Percentiles rank a stretch among this genome's conserved stretches.
Conservation (phyloP, 371 early-diverging fungal species). For the Apophysomyces elegans region DNA sequence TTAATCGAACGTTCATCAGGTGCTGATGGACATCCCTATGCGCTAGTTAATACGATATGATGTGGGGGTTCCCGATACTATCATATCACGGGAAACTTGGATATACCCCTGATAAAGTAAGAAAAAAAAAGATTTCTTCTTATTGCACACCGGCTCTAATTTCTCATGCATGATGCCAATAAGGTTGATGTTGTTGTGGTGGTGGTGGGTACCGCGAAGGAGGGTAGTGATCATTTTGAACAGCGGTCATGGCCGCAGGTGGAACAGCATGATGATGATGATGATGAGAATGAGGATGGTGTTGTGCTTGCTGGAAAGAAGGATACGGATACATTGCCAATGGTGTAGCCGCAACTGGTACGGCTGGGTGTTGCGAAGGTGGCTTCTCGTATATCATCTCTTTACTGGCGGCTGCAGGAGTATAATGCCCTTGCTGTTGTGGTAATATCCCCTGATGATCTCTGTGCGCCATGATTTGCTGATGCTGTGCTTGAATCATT, state of each 20-base stretch:
- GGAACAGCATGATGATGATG: not conserved
- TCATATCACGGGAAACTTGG: too few relatives aligned
- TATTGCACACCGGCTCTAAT: too few relatives aligned
- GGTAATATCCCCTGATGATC: not conserved
- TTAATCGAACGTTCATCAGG: too few relatives aligned
- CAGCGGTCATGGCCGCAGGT: not conserved
- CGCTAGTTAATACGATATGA: too few relatives aligned
- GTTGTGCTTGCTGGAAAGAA: not conserved
- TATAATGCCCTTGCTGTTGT: slow-evolving; percentile 1
- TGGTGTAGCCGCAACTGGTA: not conserved
- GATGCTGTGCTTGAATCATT: slow-evolving; percentile 7
- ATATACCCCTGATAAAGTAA: too few relatives aligned
- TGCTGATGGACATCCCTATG: too few relatives aligned
- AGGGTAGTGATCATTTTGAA: not conserved
- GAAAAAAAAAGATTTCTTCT: too few relatives aligned
- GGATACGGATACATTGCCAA: not conserved
- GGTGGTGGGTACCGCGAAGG: slow-evolving; percentile 5
- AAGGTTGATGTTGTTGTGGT: slow-evolving; percentile 20
- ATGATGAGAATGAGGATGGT: too few relatives aligned
- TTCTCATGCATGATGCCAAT: slow-evolving; percentile 32
- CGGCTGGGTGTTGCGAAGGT: not conserved
- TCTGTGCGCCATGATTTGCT: not conserved
- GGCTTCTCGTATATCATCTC: not conserved
- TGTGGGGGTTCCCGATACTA: too few relatives aligned
- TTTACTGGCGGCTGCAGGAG: not conserved